Conservation (phyloP, 2,329 filamentous ascomycete genomes). For the Balansia obtecta region DNA sequence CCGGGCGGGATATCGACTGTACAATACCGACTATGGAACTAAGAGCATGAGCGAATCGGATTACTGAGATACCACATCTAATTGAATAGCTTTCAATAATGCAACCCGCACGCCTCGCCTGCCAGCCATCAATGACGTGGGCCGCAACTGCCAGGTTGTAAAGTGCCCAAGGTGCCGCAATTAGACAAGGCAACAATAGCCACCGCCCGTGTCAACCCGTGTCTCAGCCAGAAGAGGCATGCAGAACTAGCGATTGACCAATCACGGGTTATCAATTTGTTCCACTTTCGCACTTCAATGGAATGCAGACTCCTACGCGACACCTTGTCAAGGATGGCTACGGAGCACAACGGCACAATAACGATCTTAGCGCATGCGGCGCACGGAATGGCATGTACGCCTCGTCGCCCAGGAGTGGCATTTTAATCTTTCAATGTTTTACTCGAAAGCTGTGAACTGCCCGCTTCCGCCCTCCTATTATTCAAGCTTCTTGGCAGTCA, state of each 20-base stretch:
- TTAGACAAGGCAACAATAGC: neutral
- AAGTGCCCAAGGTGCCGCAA: constrained; percentile 1
- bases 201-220: neutral
- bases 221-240: constrained; percentile 9
- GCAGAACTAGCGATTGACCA: constrained; percentile 4
- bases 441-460: neutral
- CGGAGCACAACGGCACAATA: neutral
- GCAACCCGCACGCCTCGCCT: neutral
- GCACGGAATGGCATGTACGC: neutral
- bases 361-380: neutral
- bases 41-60: neutral
- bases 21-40: neutral
- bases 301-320: constrained; percentile 6
- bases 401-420: too few relatives aligned
- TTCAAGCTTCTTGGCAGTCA: neutral
- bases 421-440: neutral
- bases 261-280: neutral
- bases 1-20: too few relatives aligned
- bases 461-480: neutral
- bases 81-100: neutral
- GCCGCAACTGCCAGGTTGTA: neutral
- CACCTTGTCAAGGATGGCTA: constrained; percentile 2
- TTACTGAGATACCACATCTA: neutral
- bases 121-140: neutral
- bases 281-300: constrained; percentile 3